Evolutionary conservation across 2,329 filamentous ascomycete species (phyloP), one percentile per base, ranked within the genome.

Genomic region (Colletotrichum somersetense): DNA sequence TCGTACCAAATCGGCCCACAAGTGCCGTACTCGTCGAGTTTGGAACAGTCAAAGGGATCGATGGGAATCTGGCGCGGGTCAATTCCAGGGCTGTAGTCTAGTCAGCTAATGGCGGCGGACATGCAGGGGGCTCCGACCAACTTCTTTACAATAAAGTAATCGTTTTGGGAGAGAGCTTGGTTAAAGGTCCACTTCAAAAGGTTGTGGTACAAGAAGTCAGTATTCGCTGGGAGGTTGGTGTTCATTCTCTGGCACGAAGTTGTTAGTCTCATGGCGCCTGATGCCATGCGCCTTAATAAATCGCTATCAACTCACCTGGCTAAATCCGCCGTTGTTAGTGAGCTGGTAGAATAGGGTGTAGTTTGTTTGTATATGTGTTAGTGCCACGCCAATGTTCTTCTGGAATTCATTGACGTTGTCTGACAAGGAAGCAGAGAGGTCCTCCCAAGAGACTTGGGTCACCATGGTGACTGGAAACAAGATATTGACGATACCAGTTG

Each of bases 1-100:
- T 69, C 67, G 26, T 69, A 65, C 67, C 67, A 66, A 18, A 69
- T 57, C 12, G 67, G 67, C n/a, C 67, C 67, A 30, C 67, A 66
- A 10, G 62, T 66, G 10, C 42, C 48, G 23, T 26, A 23, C 5
- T 23, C 35, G n/a, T 58, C 62, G 10, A 69, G 20, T 1, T 33
- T 66, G 4, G 42, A 33, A 20, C 67, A 66, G n/a, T 69, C 67
- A 2, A 66, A 69, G 1, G 44, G 42, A 18, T 16, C 53, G 20
- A 69, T 69, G 10, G 66, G 67, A 18, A 69, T 66, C 52, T 35
- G 38, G 14, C 42, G 42, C 10, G 67, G 62, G 35, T 69, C 67
- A 35, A 69, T 35, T 8, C 62, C 62, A 5, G 67, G 53, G 23
- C 67, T 69, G 35, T 16, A 30, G 10, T 33, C 0, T 35, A 1